phyloP scores from a whole-genome alignment of 306 rosid genomes.

The Ormosia emarginata region DNA sequence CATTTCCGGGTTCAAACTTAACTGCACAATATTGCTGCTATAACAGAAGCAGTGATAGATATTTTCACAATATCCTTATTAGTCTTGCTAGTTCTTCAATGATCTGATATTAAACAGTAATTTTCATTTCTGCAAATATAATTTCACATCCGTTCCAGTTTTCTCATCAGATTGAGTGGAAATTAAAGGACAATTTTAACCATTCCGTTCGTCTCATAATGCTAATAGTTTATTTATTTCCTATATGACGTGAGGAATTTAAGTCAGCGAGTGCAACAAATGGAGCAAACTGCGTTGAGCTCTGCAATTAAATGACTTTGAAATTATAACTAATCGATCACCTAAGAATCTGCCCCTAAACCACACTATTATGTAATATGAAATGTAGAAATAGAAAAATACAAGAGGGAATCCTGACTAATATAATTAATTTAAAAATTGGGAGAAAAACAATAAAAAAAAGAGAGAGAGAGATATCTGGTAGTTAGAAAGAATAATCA shows the following conservation, averaged over 20 bases:
- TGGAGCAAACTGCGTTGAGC: not conserved
- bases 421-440: not conserved
- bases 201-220: not conserved
- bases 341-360: not conserved
- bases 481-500: not conserved
- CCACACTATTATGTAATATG: not conserved
- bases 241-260: not conserved
- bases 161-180: not conserved
- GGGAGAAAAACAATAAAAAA: not conserved
- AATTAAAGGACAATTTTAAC: not conserved
- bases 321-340: not conserved
- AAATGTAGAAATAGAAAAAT: not conserved
- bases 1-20: no score
- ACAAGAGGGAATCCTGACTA: not conserved
- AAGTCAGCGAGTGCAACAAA: slow-evolving; percentile 4
- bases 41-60: not conserved
- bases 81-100: not conserved
- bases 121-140: not conserved
- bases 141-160: not conserved
- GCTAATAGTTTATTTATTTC: not conserved
- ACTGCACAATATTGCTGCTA: no score
- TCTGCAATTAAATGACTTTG: not conserved
- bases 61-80: not conserved
- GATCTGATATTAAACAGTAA: not conserved
- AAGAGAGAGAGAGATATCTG: not conserved